Evolutionary conservation across 1,284 basidiomycete genomes (phyloP), one percentile per base, ranked within the genome.

Genomic region (Neotropicomus parvogracilis): DNA sequence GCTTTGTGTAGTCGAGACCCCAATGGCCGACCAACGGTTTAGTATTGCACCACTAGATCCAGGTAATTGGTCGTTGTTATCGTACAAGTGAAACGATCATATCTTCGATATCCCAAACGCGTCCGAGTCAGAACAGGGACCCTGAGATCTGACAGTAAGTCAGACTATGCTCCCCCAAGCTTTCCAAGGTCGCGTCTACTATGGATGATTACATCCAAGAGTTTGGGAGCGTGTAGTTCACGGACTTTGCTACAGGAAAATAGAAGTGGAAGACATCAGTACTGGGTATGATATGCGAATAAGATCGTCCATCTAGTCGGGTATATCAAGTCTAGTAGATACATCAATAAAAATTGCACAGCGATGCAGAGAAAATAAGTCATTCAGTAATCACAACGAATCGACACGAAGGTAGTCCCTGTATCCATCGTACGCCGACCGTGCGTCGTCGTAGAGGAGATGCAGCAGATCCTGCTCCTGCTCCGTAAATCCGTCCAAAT

Each of bases 361-460:
- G n/a, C 7, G 31, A n/a, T 24, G 24, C 6, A 3, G n/a, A n/a
- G n/a, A 32, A 32, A 5, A 14, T 5, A 32, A n/a, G n/a, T 24
- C 24, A 24, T 24, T n/a, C 24, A 24, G 8, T 8, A n/a, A 32
- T 32, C 31, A 32, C n/a, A 32, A 32, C 4, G 31, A 32, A 6
- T n/a, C 31, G 14, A n/a, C 34, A 9, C 33, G 16, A n/a, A 44
- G 26, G 34, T 52, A 46, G 17, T 43, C 31, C 21, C 13, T 26
- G 32, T 42, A 52, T 0, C 48, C 50, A 9, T 46, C 16, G 31
- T 50, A 43, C 3, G 48, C 56, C 5, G 50, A 44, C 21, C 43
- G 38, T 6, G 54, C 54, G 8, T 58, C 57, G 0, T 37, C 44
- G n/a, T 46, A 56, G 21, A 59, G 57, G 3, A 37, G 20, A 7